Percentiles rank a stretch among this genome's conserved stretches.
These are phyloP conservation scores for Aspergillus saccharolyticus DNA, from an alignment of 495 filamentous ascomycete species.

Conservation along the genomic window DNA sequence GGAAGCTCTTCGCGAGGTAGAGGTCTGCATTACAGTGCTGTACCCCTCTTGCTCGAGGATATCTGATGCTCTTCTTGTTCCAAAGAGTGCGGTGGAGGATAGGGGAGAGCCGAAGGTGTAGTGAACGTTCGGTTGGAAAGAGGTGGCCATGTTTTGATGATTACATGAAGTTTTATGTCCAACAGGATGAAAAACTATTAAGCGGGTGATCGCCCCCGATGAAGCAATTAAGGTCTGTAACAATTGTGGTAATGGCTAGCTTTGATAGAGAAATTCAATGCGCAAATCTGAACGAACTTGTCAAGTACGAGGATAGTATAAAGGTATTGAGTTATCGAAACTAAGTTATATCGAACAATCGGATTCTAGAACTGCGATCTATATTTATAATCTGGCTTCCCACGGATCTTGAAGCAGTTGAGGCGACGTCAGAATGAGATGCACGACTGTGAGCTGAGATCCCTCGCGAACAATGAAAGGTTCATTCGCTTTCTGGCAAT, in stretches of 20 bases:
- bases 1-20: conserved; percentile 8
- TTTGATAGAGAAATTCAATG: no score
- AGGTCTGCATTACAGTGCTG: background rate
- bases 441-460: background rate
- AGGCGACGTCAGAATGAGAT: background rate
- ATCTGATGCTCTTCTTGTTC: background rate
- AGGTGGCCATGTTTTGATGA: conserved; percentile 9
- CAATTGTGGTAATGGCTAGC: no score
- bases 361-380: background rate
- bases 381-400: background rate
- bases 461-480: background rate
- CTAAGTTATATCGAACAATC: background rate
- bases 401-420: background rate
- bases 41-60: conserved; percentile 4
- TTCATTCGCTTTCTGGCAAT: background rate
- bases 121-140: conserved; percentile 12
- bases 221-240: no score
- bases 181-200: no score
- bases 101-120: conserved; percentile 8
- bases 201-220: no score
- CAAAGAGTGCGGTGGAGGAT: conserved; percentile 7
- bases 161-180: background rate
- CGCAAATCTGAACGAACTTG: no score
- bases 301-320: no score
- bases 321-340: no score